Base-by-base conservation (phyloP, 805 yeast genomes). In the Metschnikowia orientalis region DNA sequence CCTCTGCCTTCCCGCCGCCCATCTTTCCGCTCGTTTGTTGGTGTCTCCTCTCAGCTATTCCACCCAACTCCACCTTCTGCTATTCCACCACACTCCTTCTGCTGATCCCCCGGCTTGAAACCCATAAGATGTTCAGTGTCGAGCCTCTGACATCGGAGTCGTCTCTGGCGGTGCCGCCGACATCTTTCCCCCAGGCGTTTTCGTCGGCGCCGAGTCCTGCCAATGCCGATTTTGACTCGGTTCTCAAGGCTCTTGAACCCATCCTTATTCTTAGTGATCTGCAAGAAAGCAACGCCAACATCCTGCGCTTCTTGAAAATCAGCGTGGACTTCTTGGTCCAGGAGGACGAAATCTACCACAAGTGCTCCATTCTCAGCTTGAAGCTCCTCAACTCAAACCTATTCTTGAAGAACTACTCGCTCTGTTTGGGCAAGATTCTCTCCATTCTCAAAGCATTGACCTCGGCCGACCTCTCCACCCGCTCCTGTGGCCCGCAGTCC, bases 341-440 rank as follows among this genome's bases (percentile, higher is more conserved):
- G 17, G 39, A 35, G 29, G 41, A 26, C 13, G 47, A 47, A 25
- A 45, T 42, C 15, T 65, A 63, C 41, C 65, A 59, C 28, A 43
- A 46, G 12, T 42, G 66, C 11, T 60, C 67, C 3, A 26, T 48
- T 3, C 46, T 56, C 32, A 67, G 68, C 8, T 42, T 66, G 36
- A 57, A 53, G 37, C 41, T 66, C 13, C 43, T 66, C 7, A 51
- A 51, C 11, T 63, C 59, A 60, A 66, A 64, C 32, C 41, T 66
- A 23, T 66, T 66, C 34, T 39, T 56, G 29, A 61, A 61, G 44
- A 66, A 66, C 44, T 53, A 45, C 37, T 35, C 34, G 14, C 50
- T 61, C 15, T 63, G 71, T 32, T 40, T 63, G 3, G 69, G 68
- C 11, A 66, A 66, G 40, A 40, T 64, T 8, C 41, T 66, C 11